Base-by-base conservation (phyloP, 2,329 filamentous ascomycete genomes). In the Xylariales sp. region DNA sequence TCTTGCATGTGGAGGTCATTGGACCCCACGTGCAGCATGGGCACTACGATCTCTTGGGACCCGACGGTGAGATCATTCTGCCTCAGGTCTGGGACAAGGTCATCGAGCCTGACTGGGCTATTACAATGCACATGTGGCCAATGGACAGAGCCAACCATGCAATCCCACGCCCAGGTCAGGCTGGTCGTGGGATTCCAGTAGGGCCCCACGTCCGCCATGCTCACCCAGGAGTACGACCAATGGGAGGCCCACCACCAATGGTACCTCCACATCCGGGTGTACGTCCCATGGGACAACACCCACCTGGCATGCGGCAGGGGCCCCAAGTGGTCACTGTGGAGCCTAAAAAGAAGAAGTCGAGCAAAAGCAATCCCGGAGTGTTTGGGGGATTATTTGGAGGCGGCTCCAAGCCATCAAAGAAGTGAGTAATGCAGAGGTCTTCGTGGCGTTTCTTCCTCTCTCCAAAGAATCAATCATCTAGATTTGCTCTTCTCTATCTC, bases 41-140 rank as follows among this genome's bases (percentile, higher is more conserved):
- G 1, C 84, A 88, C 53, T 93, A 89, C 59, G 87, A 93, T 56
- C 67, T 93, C 29, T 74, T 88, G 36, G 87, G 85, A 0, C 85
- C 87, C 5, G 79, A 88, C 50, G 83, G 83, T 28, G 84, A 93
- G 57, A 89, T 91, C 46, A 90, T 93, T 51, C 76, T 93, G 28
- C 85, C 86, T 5, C 73, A 81, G 40, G 78, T 91, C 12, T 93
- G 87, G 87, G 86, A 90, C 48, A 85, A 81, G 50, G 83, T 88
- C 30, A 70, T 93, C 36, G 75, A 91, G 59, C 87, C 87, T 2
- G 86, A 90, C 56, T 85, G 81, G 81, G 66, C 73, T 29, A 72
- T 84, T 44, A 81, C 76, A 3, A 83, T 84, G 80, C 76, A 74
- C 27, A 77, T 78, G 72, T 78, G 74, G 74, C 74, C 74, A 2